Conservation (phyloP, 2,329 filamentous ascomycete species). For the Pseudovirgaria hyperparasitica region DNA sequence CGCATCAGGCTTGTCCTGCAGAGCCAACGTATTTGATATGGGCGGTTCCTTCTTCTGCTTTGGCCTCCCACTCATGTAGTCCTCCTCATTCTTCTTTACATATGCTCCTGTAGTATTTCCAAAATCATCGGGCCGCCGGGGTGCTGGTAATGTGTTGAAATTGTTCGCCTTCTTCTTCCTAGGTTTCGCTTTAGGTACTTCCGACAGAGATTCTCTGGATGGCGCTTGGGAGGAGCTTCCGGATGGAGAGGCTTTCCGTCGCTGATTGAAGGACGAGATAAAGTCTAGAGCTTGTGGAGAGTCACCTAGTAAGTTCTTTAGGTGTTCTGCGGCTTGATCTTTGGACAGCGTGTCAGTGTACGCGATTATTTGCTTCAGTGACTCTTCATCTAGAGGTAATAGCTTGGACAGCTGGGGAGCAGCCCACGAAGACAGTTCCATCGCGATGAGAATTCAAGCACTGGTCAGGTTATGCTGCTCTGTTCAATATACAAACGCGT, state of each 20-base stretch:
- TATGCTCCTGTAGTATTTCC: slow-evolving; percentile 59
- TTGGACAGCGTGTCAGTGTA: slow-evolving; percentile 70
- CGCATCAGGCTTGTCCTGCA: slow-evolving; percentile 39
- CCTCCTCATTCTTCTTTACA: slow-evolving; percentile 58
- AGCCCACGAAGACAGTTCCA: slow-evolving; percentile 41
- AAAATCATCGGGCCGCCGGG: slow-evolving; percentile 41
- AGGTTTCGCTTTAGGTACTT: slow-evolving; percentile 21
- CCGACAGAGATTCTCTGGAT: slow-evolving; percentile 12
- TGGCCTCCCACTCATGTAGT: slow-evolving; percentile 51
- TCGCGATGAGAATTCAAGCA: too few species aligned
- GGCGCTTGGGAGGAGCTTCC: slow-evolving; percentile 8
- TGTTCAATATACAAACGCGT: too few species aligned
- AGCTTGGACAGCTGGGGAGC: slow-evolving; percentile 63
- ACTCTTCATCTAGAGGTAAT: slow-evolving; percentile 73
- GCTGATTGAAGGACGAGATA: slow-evolving; percentile 62
- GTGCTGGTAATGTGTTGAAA: slow-evolving; percentile 26
- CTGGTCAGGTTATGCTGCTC: too few species aligned
- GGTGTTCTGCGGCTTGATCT: slow-evolving; percentile 66
- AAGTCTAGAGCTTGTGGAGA: slow-evolving; percentile 63
- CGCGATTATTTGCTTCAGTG: slow-evolving; percentile 70
- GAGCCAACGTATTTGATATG: slow-evolving; percentile 31
- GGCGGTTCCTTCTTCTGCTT: slow-evolving; percentile 25
- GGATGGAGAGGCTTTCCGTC: slow-evolving; percentile 29
- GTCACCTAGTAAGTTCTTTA: slow-evolving; percentile 79
- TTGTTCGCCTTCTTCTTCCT: slow-evolving; percentile 29